Evolutionary conservation across 257 asterid genomes (phyloP), one percentile per base, ranked within the genome.

Genomic region (Thymus quinquecostatus): DNA sequence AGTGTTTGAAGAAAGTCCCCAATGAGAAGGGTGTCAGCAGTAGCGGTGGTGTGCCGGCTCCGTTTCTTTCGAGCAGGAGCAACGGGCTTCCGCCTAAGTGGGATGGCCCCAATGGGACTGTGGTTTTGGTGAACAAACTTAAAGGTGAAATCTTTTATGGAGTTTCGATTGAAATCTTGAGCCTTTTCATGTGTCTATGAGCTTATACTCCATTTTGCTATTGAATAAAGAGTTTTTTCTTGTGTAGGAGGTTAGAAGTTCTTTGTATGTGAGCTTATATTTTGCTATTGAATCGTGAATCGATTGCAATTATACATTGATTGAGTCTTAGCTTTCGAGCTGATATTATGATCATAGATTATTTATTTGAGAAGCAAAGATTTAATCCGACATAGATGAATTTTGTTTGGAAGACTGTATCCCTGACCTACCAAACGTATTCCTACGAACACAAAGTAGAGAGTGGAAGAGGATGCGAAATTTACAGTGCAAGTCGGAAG

Each of bases 1-100:
- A 88, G 91, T 79, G 96, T 83, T 89, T 94, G 98, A 94, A 83
- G 87, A 94, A 91, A 86, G 83, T 82, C 73, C 97, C 98, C 76
- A 81, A 77, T 76, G 82, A 83, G 57, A 78, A 73, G 27, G 78
- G 80, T 60, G 70, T 79, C 55, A 61, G 70, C 28, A 86, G 69
- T 32, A 79, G 32, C 40, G 77, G 47, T 43, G 48, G 48, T 6
- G 48, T 6, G 48, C 72, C 47, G 2, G 95, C 82, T 80, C 95
- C 99, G 2, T 89, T 94, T 75, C 77, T 91, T 59, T 87, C 99
- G 33, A 82, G 90, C 2, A 83, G 96, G 83, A 85, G 90, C 40
- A 77, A 64, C 11, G 99, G 98, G 73, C 95, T 94, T 72, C 99
- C 99, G 34, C 92, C 95, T 1, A 87, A 86, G 77, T 94, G 99